phyloP scores from a whole-genome alignment of 345 rosid genomes.

The Erodium maritimum region DNA sequence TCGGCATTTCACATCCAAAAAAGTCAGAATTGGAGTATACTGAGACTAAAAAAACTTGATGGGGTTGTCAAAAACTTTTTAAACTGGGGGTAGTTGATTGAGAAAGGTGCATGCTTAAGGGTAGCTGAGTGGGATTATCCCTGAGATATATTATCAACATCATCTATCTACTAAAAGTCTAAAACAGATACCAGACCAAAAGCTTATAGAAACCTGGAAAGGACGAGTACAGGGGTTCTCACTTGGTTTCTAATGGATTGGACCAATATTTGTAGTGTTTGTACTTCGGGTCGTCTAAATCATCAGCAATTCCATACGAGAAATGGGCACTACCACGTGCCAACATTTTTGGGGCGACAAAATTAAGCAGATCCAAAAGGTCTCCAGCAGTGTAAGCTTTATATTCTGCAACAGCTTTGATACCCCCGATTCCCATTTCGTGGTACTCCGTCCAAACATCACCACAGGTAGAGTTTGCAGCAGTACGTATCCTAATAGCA shows the following conservation, averaged over 20 bases:
- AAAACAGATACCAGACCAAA: not conserved
- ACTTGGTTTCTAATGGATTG: conserved; percentile 88
- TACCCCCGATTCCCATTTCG: conserved; percentile 80
- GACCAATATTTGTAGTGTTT: conserved; percentile 82
- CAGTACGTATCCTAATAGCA: conserved; percentile 61
- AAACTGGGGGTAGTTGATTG: no score
- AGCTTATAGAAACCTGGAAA: not conserved
- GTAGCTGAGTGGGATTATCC: no score
- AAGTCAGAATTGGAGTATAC: no score
- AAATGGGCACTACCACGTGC: conserved; percentile 75
- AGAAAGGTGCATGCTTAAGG: no score
- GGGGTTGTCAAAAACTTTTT: no score
- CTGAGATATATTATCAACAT: no score
- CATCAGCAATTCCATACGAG: conserved; percentile 87
- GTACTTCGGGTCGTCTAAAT: conserved; percentile 82
- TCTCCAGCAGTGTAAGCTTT: conserved; percentile 68
- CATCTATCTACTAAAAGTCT: not conserved
- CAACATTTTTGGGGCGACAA: conserved; percentile 95
- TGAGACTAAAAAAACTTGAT: no score
- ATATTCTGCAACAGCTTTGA: conserved; percentile 70
- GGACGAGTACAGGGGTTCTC: conserved; percentile 15
- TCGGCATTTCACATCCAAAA: no score
- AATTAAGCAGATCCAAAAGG: conserved; percentile 54
- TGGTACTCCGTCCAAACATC: conserved; percentile 96
- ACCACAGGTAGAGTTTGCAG: conserved; percentile 55